Percentiles rank a stretch among this genome's conserved stretches.
phyloP scores from a whole-genome alignment of 1,284 basidiomycete genomes.

The Naganishia albida region DNA sequence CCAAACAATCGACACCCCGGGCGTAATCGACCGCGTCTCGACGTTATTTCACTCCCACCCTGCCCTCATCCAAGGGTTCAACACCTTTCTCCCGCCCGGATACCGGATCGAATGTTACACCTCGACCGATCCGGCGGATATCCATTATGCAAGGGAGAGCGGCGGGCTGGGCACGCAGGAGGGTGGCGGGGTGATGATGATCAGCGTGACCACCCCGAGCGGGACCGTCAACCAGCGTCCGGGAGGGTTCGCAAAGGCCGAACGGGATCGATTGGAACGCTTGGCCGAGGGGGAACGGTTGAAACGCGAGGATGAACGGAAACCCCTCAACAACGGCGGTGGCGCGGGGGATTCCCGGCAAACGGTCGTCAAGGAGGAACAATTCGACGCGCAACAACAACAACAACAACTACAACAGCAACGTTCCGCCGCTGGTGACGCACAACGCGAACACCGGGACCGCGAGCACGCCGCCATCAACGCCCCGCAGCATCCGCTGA shows the following conservation, averaged over 20 bases:
- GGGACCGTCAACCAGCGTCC: constrained; percentile 70
- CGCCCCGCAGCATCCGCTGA: background rate
- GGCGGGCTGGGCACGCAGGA: constrained; percentile 37
- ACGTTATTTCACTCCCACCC: constrained; percentile 93
- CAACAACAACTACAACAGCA: constrained; percentile 22
- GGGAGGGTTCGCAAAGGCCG: constrained; percentile 49
- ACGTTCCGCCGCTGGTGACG: background rate
- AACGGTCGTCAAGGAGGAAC: constrained; percentile 19
- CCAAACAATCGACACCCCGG: constrained; percentile 94
- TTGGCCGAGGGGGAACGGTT: constrained; percentile 29
- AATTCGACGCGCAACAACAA: constrained; percentile 2
- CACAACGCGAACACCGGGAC: constrained; percentile 14
- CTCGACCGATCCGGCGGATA: constrained; percentile 58
- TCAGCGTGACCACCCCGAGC: constrained; percentile 91
- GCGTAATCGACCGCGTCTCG: constrained; percentile 96
- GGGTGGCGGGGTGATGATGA: constrained; percentile 70
- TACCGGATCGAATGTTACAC: constrained; percentile 92
- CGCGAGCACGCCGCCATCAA: constrained; percentile 8
- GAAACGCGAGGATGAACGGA: constrained; percentile 25
- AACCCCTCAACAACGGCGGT: background rate
- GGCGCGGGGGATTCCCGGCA: background rate
- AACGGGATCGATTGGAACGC: constrained; percentile 30
- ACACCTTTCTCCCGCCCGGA: constrained; percentile 94
- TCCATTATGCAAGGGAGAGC: constrained; percentile 4
- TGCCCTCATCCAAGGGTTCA: constrained; percentile 94